Evolutionary conservation across 2,329 filamentous ascomycete species (phyloP), one percentile per base, ranked within the genome.

Genomic region (Neofusicoccum kwambonambiense): DNA sequence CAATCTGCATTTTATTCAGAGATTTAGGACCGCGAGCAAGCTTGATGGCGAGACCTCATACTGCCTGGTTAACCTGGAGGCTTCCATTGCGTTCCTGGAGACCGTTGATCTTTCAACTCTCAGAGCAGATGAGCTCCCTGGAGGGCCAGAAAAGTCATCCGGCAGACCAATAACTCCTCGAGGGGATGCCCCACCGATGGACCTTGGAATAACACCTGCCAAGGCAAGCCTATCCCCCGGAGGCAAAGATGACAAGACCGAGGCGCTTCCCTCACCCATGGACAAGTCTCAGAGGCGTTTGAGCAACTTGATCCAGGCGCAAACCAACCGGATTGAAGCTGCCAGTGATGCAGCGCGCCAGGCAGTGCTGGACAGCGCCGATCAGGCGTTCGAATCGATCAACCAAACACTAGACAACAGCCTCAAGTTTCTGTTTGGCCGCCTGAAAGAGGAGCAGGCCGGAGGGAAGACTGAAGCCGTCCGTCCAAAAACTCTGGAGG

Each of bases 21-120:
- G 90, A 67, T 99, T 99, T 75, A 88, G 95, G 64, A 91, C 92
- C 75, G 87, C 91, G 61, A 89, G 83, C 68, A 97, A 94, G 72
- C 86, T 98, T 42, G 92, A 96, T 65, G 95, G 95, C 15, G 95
- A 99, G 78, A 90, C 93, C 12, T 93, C 95, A 0, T 99, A 99
- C 77, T 98, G 95, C 73, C 82, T 99, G 65, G 97, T 96, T 45
- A 99, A 97, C 70, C 84, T 99, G 1, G 95, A 99, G 77, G 95
- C 95, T 17, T 91, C 94, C 65, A 92, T 98, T 64, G 93, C 90
- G 61, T 99, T 99, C 73, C 81, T 99, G 13, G 91, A 98, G 73
- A 98, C 93, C 0, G 95, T 99, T 34, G 95, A 99, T 75, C 83
- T 99, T 27, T 91, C 93, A 6, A 97, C 91, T 31, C 81, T 99